These are phyloP conservation scores for Teratosphaeria pseudoeucalypti DNA, from an alignment of 2,329 filamentous ascomycete genomes.

Conservation along the genomic window DNA sequence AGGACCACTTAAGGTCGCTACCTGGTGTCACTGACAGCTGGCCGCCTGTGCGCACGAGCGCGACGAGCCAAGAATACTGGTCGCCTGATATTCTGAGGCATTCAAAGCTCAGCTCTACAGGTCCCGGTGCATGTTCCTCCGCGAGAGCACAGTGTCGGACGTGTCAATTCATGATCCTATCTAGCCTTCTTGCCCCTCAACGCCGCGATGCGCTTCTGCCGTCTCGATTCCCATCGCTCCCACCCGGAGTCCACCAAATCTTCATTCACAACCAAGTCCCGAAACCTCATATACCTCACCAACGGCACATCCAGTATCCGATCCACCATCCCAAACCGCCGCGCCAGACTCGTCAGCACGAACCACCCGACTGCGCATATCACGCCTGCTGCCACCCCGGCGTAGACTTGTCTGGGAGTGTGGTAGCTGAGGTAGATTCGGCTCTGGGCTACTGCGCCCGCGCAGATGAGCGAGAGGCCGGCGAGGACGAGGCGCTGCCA, in stretches of 20 bases:
- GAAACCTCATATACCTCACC: constrained; percentile 56
- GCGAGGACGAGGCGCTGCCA: constrained; percentile 49
- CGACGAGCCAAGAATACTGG: too few relatives aligned
- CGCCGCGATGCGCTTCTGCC: constrained; percentile 18
- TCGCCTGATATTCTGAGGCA: too few relatives aligned
- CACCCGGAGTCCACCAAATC: constrained; percentile 86
- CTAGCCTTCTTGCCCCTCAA: not conserved
- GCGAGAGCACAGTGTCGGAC: not conserved
- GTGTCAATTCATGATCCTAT: not conserved
- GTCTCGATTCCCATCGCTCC: constrained; percentile 70
- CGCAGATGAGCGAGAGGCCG: constrained; percentile 29
- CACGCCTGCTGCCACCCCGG: constrained; percentile 61
- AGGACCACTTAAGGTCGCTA: too few relatives aligned
- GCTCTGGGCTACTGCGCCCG: constrained; percentile 58
- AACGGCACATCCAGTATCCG: constrained; percentile 60
- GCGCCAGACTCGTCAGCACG: constrained; percentile 52
- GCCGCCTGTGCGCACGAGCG: too few relatives aligned
- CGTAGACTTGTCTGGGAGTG: constrained; percentile 76
- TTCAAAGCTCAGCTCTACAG: too few relatives aligned
- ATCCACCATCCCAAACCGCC: constrained; percentile 58
- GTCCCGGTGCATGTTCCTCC: too few relatives aligned
- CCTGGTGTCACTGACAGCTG: too few relatives aligned
- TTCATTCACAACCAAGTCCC: constrained; percentile 79
- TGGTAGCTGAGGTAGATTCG: constrained; percentile 90
- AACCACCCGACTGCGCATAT: constrained; percentile 73